Base-by-base conservation (phyloP, 1,284 basidiomycete species). In the Puccinia coronata region DNA sequence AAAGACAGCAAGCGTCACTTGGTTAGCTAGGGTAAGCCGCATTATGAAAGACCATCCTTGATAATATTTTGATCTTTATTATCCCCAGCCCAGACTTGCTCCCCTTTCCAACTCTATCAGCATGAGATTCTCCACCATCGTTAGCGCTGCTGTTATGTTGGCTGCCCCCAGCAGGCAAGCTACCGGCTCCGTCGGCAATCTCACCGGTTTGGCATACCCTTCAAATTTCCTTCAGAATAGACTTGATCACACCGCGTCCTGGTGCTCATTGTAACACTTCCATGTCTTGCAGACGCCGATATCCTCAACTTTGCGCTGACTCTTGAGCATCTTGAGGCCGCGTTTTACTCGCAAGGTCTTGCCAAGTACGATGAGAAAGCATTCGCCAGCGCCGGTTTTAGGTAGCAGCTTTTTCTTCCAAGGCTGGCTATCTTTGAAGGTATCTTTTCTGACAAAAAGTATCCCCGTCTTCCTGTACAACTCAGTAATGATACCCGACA, bases 271-370 rank as follows among this genome's bases (percentile, higher is more conserved):
- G n/a, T n/a, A n/a, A n/a, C n/a, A n/a, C n/a, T n/a, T n/a, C n/a
- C n/a, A n/a, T 43, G 43, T 43, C 36, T 8, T 34, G 18, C 16
- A 55, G 86, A 87, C 83, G 82, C 77, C 47, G 83, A 86, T 83
- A 87, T 89, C 82, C 86, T 90, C 81, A 90, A 92, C 85, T 90
- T 89, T 83, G 90, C 91, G 1, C 88, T 92, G 70, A 90, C 90
- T 28, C 88, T 92, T 70, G 91, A 93, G 86, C 89, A 92, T 84
- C 88, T 93, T 82, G 91, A 92, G 86, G 88, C 88, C 85, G 87
- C 88, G 31, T 92, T 92, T 87, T 93, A 88, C 85, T 82, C 57
- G 16, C 83, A 78, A 80, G 67, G 67, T 49, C 41, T 80, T 6
- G 25, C 55, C n/a, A 71, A 79, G 25, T 79, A 79, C 39, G 77